A percentile compares a stretch with the other conserved stretches of the same genome.
Evolutionary conservation across 1,284 basidiomycete genomes (phyloP).

Genomic region (Apiotrichum akiyoshidainum): DNA sequence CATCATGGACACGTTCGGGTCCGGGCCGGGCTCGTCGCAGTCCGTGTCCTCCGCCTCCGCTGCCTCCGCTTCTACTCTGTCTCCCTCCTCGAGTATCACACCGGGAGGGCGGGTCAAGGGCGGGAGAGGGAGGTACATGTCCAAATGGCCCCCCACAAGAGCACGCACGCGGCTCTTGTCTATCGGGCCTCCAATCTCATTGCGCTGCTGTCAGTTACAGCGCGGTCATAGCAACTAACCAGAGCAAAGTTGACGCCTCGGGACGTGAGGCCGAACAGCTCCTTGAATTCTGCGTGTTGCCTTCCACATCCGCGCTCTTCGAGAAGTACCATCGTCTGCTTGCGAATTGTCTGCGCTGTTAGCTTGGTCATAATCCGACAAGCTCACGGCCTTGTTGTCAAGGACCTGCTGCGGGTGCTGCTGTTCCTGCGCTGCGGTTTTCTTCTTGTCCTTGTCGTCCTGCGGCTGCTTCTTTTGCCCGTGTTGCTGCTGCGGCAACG

Average conservation of each 20-base stretch:
- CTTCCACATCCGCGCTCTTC: conserved; percentile 34
- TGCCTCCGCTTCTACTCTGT: neutral
- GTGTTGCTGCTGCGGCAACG: too few relatives aligned
- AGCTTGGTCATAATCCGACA: neutral
- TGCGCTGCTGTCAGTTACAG: conserved; percentile 15
- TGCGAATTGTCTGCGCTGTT: conserved; percentile 37
- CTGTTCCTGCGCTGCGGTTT: neutral
- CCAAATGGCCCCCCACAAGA: conserved; percentile 36
- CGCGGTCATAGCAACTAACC: conserved; percentile 32
- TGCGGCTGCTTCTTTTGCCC: too few relatives aligned
- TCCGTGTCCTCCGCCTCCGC: neutral
- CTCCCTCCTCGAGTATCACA: neutral
- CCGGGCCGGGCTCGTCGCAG: neutral
- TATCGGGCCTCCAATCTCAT: conserved; percentile 24
- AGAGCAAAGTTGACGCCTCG: conserved; percentile 47
- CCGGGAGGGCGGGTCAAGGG: neutral
- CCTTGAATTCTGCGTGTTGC: conserved; percentile 40
- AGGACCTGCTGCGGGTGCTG: too few relatives aligned
- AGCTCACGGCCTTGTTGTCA: conserved; percentile 40
- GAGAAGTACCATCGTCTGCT: conserved; percentile 37
- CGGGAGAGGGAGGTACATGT: conserved; percentile 39
- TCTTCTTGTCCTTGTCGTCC: neutral
- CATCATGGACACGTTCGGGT: neutral
- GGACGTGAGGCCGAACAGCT: conserved; percentile 42
- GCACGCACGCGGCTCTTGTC: conserved; percentile 35